phyloP scores from a whole-genome alignment of 108 stramenopile species.

The Aureococcus anophagefferens region DNA sequence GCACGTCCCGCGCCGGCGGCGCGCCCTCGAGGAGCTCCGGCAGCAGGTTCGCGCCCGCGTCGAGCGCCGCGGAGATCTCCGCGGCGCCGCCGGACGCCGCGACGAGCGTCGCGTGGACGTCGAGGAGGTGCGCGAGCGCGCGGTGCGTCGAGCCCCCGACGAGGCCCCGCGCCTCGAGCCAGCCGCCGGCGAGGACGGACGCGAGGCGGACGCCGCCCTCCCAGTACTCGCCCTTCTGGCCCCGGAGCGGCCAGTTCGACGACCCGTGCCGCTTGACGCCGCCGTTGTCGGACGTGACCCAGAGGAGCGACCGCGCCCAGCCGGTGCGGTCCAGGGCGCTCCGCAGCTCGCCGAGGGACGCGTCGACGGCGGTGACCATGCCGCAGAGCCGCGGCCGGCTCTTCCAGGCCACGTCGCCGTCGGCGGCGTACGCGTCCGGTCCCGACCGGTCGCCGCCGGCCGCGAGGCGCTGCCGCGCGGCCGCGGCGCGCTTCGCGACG shows the following conservation, averaged over 20 bases:
- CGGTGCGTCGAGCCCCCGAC: constrained; percentile 1
- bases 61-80: too few species aligned
- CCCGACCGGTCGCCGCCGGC: too few species aligned
- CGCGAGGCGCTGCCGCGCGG: too few species aligned
- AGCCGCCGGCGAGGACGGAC: constrained; percentile 23
- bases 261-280: constrained; percentile 22
- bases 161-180: constrained; percentile 9
- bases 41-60: too few species aligned
- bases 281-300: constrained; percentile 36
- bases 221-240: constrained; percentile 29
- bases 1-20: constrained; percentile 12
- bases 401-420: neutral
- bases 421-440: too few species aligned
- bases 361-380: constrained; percentile 28
- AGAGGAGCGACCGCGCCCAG: constrained; percentile 20
- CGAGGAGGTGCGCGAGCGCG: constrained; percentile 18
- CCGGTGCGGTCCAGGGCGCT: neutral
- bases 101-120: constrained; percentile 17
- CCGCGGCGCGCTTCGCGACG: too few species aligned
- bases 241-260: constrained; percentile 19
- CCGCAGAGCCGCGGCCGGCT: constrained; percentile 16
- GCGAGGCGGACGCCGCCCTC: constrained; percentile 31
- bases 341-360: neutral
- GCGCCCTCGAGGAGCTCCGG: neutral
- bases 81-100: neutral